Evolutionary conservation across 139 green algal genomes (phyloP).

Genomic region (Astrephomene gubernaculifera): DNA sequence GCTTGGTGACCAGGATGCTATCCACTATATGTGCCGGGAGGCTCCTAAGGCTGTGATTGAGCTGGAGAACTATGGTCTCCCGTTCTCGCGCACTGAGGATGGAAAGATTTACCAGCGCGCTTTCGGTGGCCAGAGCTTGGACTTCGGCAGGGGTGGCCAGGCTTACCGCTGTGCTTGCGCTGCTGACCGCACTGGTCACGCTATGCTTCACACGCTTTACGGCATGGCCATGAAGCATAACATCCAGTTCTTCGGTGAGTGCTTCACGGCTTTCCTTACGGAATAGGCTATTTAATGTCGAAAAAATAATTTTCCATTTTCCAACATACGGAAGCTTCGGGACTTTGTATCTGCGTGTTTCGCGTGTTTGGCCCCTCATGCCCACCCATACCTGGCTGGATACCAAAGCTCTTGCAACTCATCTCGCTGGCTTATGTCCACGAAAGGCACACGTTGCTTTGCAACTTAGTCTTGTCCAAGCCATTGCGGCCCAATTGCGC

Average conservation of each 20-base stretch:
- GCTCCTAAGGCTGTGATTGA: slow-evolving; percentile 96
- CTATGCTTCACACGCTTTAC: slow-evolving; percentile 99
- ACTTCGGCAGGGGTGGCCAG: slow-evolving; percentile 94
- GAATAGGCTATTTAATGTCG: no score
- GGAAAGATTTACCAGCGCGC: slow-evolving; percentile 99
- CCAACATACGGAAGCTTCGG: no score
- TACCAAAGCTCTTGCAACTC: no score
- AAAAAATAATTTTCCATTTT: no score
- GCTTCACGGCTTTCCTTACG: no score
- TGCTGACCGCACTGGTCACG: slow-evolving; percentile 97
- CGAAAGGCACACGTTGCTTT: no score
- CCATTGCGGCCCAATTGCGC: no score
- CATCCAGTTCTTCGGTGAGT: slow-evolving; percentile 94
- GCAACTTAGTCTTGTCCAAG: no score
- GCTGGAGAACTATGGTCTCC: slow-evolving; percentile 98
- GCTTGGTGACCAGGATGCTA: slow-evolving; percentile 95
- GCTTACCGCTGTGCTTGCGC: slow-evolving; percentile 92
- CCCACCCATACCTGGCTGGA: no score
- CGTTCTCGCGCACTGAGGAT: slow-evolving; percentile 98
- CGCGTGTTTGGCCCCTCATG: no score
- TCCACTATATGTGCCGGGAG: slow-evolving; percentile 90
- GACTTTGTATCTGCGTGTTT: no score
- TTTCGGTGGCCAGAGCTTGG: slow-evolving; percentile 95
- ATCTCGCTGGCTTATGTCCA: no score
- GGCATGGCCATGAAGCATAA: slow-evolving; percentile 96